Evolutionary conservation across 2,329 filamentous ascomycete species (phyloP), one percentile per base, ranked within the genome.

Genomic region (Rasamsonia emersonii): DNA sequence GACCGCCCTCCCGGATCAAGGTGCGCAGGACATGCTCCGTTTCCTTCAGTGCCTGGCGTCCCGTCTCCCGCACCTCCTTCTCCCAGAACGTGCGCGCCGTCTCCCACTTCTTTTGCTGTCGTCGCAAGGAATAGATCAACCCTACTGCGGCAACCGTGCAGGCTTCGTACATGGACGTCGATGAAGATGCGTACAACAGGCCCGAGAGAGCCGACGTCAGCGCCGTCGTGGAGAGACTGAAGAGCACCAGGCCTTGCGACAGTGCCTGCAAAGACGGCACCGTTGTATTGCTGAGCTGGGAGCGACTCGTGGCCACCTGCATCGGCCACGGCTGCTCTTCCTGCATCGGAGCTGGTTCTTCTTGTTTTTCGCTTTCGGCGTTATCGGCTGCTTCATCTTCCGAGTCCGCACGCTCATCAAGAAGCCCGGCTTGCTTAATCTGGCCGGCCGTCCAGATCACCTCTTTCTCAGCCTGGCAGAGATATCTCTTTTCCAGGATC

Each of bases 391-490:
- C n/a, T 42, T 46, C 45, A 17, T 32, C 28, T 23, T 35, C 20
- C 5, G 17, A 21, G 11, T 30, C 25, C 10, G 17, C 32, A 18
- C 35, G 30, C 9, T 43, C 31, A 49, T 64, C 38, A 55, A 61
- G 49, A 24, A 77, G 61, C 2, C 76, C 76, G 13, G 75, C 70
- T 54, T 81, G 78, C 11, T 75, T 70, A 45, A 93, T 77, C 28
- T 79, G 75, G 1, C 89, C 89, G 5, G 83, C 75, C 2, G 94
- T 71, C 58, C 81, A 93, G 28, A 94, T 79, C n/a, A 86, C 72
- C 33, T 78, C 79, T 45, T 79, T 79, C 56, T 95, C 88, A 0
- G 88, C 80, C 3, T 73, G 73, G 0, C 78, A 73, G 3, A 98
- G 70, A 65, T 93, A 96, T 5, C 74, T 70, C 41, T 79, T 77